These are phyloP conservation scores for Entomortierella parvispora DNA, from an alignment of 192 early-diverging fungal genomes.

Conservation along the genomic window DNA sequence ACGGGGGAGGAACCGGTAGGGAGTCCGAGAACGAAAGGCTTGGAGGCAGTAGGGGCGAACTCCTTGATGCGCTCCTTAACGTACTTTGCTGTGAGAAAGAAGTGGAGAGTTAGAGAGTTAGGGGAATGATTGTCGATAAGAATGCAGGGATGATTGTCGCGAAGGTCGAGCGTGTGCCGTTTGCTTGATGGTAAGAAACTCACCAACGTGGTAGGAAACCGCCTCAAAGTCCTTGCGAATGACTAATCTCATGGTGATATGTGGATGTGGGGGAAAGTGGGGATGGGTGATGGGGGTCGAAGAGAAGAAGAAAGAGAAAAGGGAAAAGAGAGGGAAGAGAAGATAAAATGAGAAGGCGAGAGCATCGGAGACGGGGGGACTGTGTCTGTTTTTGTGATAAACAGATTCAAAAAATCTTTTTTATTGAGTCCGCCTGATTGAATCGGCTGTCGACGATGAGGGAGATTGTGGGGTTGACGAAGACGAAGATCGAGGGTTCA, in stretches of 20 bases:
- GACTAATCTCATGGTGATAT: slow-evolving; percentile 73
- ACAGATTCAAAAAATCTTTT: background rate
- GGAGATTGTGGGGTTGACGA: background rate
- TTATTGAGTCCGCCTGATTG: no score
- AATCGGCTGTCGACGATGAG: no score
- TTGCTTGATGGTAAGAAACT: background rate
- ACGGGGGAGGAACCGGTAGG: slow-evolving; percentile 90
- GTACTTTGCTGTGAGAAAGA: slow-evolving; percentile 69
- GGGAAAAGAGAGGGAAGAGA: background rate
- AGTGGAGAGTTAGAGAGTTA: slow-evolving; percentile 3
- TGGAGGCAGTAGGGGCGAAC: slow-evolving; percentile 76
- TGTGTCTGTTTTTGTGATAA: background rate
- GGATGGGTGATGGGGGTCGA: slow-evolving; percentile 9
- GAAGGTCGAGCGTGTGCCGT: background rate
- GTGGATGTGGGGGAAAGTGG: slow-evolving; percentile 4
- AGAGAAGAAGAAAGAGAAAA: slow-evolving; percentile 5
- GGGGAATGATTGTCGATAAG: background rate
- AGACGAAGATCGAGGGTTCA: no score
- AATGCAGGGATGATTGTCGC: background rate
- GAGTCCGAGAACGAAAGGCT: slow-evolving; percentile 87
- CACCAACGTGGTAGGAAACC: slow-evolving; percentile 76
- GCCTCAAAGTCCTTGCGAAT: slow-evolving; percentile 77
- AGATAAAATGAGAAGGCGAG: background rate
- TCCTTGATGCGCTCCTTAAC: slow-evolving; percentile 82
- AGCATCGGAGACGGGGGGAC: slow-evolving; percentile 7